Percentiles rank a stretch among this genome's conserved stretches.
Evolutionary conservation across 2,329 filamentous ascomycete genomes (phyloP).

Genomic region (Alternaria gaisen): DNA sequence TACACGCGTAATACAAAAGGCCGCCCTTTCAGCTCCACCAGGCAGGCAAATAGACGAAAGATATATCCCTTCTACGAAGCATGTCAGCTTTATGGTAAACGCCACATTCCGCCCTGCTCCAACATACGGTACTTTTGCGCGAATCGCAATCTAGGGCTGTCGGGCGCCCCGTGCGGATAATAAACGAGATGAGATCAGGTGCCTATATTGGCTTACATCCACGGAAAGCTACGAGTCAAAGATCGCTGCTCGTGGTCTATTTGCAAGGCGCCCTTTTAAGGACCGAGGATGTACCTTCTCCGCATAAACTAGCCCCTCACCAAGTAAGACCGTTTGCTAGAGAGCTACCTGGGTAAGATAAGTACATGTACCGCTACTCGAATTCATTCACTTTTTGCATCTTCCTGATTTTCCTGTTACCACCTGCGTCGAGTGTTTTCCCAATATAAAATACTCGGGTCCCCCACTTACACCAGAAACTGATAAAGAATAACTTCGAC

Average conservation of each 20-base stretch:
- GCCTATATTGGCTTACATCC: background rate
- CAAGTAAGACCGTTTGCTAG: background rate
- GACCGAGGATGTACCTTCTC: constrained; percentile 19
- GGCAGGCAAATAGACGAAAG: background rate
- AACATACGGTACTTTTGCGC: background rate
- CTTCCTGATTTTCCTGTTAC: background rate
- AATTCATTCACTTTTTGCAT: background rate
- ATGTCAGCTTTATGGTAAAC: background rate
- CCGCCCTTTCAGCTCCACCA: background rate
- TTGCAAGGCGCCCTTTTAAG: background rate
- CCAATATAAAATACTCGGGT: background rate
- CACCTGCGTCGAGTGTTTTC: background rate
- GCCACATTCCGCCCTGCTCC: background rate
- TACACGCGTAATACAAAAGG: background rate
- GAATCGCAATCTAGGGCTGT: background rate
- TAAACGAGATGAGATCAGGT: background rate
- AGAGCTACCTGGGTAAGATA: background rate
- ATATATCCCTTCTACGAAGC: background rate
- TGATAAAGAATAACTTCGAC: background rate
- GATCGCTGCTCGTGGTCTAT: background rate
- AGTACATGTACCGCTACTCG: background rate
- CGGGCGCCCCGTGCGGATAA: background rate
- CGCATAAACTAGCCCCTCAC: constrained; percentile 5
- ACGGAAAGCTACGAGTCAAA: background rate
- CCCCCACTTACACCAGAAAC: background rate